phyloP scores from a whole-genome alignment of 768 basidiomycete species.

The Suillus paluster region DNA sequence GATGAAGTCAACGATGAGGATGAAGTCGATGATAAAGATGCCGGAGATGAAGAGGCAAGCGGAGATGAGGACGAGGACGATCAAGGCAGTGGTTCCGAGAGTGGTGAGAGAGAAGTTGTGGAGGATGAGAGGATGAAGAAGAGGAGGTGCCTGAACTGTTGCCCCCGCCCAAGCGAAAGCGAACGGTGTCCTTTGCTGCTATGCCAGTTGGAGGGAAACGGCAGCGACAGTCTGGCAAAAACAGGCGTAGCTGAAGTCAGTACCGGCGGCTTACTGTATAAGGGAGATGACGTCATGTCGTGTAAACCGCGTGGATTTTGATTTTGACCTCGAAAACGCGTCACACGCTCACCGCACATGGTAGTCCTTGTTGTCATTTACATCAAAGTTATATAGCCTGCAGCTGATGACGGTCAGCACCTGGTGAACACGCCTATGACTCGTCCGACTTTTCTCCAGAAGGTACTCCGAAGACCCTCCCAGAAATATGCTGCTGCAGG shows the following conservation, averaged over 20 bases:
- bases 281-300: slow-evolving; percentile 4
- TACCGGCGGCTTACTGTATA: background rate
- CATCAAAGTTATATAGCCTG: slow-evolving; percentile 2
- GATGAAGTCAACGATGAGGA: slow-evolving; percentile 39
- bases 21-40: slow-evolving; percentile 44
- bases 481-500: slow-evolving; percentile 53
- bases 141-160: slow-evolving; percentile 33
- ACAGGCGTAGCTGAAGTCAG: slow-evolving; percentile 4
- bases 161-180: slow-evolving; percentile 48
- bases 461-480: slow-evolving; percentile 64
- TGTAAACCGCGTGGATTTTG: slow-evolving; percentile 7
- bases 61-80: slow-evolving; percentile 35
- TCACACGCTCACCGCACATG: background rate
- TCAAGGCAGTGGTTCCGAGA: slow-evolving; percentile 40
- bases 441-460: slow-evolving; percentile 63
- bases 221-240: slow-evolving; percentile 10
- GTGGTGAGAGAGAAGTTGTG: slow-evolving; percentile 47
- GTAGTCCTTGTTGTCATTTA: background rate
- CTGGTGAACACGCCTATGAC: slow-evolving; percentile 40
- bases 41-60: slow-evolving; percentile 35
- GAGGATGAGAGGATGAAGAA: slow-evolving; percentile 48
- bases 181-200: slow-evolving; percentile 51
- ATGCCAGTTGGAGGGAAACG: slow-evolving; percentile 18
- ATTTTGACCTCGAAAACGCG: slow-evolving; percentile 6
- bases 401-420: background rate